Evolutionary conservation across 352 stramenopile species (phyloP), one percentile per base, ranked within the genome.

Genomic region (Phytophthora citrophthora): DNA sequence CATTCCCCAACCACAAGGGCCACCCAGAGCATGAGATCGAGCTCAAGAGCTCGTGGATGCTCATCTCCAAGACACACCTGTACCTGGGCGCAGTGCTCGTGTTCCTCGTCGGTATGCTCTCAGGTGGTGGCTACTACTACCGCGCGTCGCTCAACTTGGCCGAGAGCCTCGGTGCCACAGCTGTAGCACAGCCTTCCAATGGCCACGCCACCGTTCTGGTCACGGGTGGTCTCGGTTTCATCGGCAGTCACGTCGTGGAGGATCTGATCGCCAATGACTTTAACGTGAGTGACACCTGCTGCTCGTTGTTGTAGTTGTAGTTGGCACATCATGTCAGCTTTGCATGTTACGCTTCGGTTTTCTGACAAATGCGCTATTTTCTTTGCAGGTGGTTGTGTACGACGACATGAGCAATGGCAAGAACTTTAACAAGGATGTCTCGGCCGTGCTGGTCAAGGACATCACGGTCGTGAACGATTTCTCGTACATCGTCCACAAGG

Each of bases 351-450:
- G 29, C 29, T 29, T 29, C 26, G 26, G 26, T 29, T 29, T 43
- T 61, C 44, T 61, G 39, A 61, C 39, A 52, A 46, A 20, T 20
- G 20, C 20, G 20, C 20, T 24, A 18, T 49, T 46, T 45, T 16
- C 53, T 34, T 53, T 34, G 23, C 51, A 90, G 81, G 84, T 93
- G 23, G 79, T 94, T 31, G 81, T 94, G 59, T 92, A 91, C 59
- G 85, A 94, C 50, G 85, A 94, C 68, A 92, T 92, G 85, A 94
- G 85, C 79, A 94, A 94, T 61, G 85, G 85, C 59, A 85, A 82
- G 53, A 94, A 94, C 69, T 91, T 92, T 46, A 90, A 94, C 72
- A 79, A 80, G 45, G 78, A 78, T 51, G 54, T 79, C 24, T 80
- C 83, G 15, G 81, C 83, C 9, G 80, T 93, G 54, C 68, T 92